phyloP scores from a whole-genome alignment of 1,284 basidiomycete genomes.

The Agaricales sp. region DNA sequence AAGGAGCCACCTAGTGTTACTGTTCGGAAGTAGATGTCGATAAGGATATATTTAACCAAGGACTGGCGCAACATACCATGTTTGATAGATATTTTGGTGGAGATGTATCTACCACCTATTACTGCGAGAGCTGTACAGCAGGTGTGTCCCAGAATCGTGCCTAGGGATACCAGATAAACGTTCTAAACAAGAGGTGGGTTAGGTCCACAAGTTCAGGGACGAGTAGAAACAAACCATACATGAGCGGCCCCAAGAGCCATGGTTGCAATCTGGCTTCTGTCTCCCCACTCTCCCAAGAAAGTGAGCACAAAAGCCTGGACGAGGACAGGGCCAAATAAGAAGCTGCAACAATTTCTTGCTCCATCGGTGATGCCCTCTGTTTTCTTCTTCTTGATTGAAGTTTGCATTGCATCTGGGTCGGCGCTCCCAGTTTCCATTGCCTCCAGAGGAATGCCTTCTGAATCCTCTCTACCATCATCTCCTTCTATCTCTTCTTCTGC shows the following conservation, averaged over 20 bases:
- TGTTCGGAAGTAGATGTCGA: conserved; percentile 20
- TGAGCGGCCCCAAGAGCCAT: conserved; percentile 95
- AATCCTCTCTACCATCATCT: conserved; percentile 44
- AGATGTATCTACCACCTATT: conserved; percentile 82
- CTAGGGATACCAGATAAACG: conserved; percentile 74
- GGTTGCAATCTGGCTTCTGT: conserved; percentile 94
- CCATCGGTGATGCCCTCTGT: conserved; percentile 45
- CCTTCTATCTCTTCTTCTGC: conserved; percentile 83
- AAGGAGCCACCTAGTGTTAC: conserved; percentile 79
- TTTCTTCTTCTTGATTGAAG: conserved; percentile 10
- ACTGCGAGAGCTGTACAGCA: conserved; percentile 88
- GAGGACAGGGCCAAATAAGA: conserved; percentile 87
- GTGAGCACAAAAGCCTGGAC: conserved; percentile 94
- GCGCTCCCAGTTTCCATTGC: conserved; percentile 45
- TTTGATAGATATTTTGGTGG: conserved; percentile 91
- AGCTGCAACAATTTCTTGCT: conserved; percentile 70
- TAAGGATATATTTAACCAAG: conserved; percentile 6
- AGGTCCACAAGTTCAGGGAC: neutral
- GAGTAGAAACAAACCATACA: conserved; percentile 33
- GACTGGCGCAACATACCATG: conserved; percentile 55
- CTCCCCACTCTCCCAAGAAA: conserved; percentile 98
- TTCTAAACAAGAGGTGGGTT: conserved; percentile 26
- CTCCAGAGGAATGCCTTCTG: conserved; percentile 45
- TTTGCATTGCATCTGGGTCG: conserved; percentile 8
- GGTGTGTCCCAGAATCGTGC: conserved; percentile 85